Conservation (phyloP, 1,284 basidiomycete genomes). For the Boletus nobilissimus region DNA sequence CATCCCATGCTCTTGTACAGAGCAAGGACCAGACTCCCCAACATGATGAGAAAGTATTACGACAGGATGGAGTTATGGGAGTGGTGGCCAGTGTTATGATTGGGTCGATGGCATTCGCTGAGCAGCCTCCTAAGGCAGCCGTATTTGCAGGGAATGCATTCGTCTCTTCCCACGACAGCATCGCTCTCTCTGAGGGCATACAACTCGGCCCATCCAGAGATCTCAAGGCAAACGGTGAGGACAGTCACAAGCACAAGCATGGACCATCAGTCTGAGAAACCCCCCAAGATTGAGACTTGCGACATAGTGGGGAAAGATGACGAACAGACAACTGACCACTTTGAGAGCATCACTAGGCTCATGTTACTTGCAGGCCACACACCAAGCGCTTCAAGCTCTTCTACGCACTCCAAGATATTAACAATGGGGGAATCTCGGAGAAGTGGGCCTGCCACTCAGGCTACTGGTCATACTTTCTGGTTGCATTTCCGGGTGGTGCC, state of each 20-base stretch:
- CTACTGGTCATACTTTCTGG: not conserved
- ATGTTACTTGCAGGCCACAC: not conserved
- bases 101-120: not conserved
- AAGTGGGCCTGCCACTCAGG: not conserved
- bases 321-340: not conserved
- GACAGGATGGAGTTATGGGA: not conserved
- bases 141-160: not conserved
- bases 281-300: not conserved
- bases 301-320: not conserved
- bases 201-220: not conserved
- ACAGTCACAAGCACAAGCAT: not conserved
- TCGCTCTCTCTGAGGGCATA: not conserved
- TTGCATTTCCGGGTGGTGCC: not conserved
- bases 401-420: not conserved
- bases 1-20: not conserved
- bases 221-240: not conserved
- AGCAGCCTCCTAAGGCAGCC: not conserved
- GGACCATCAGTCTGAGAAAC: not conserved
- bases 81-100: not conserved
- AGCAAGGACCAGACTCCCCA: not conserved
- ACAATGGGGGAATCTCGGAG: not conserved
- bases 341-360: not conserved
- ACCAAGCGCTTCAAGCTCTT: not conserved
- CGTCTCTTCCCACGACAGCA: not conserved
- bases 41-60: not conserved